Evolutionary conservation across 495 filamentous ascomycete species (phyloP).

Genomic region (Neurospora sp.): DNA sequence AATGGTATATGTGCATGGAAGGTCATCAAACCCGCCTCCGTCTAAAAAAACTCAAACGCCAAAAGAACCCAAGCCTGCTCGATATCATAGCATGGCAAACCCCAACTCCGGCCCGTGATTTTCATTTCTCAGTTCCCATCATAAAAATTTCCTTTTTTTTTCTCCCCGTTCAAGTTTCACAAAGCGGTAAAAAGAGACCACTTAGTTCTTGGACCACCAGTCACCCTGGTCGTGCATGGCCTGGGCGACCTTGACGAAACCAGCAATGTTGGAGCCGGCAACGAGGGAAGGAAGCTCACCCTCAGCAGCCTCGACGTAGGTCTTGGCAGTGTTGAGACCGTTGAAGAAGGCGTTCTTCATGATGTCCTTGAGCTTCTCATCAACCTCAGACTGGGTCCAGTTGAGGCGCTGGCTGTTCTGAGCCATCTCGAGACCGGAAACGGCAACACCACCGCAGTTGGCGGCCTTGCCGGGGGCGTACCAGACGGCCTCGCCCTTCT

Average conservation of each 20-base stretch:
- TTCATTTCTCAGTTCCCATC: neutral
- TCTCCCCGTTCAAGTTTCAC: neutral
- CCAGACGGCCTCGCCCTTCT: conserved; percentile 69
- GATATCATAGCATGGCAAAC: neutral
- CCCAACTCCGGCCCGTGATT: neutral
- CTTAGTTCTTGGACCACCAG: conserved; percentile 60
- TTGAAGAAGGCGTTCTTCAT: conserved; percentile 93
- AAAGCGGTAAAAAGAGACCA: neutral
- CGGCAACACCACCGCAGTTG: conserved; percentile 95
- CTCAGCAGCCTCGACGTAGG: conserved; percentile 67
- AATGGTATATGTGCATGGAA: neutral
- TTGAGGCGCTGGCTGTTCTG: conserved; percentile 81
- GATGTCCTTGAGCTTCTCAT: conserved; percentile 82
- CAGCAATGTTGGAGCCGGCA: conserved; percentile 91
- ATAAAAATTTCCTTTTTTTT: neutral
- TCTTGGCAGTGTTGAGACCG: conserved; percentile 79
- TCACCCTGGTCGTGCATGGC: conserved; percentile 97
- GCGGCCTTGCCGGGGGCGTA: conserved; percentile 95
- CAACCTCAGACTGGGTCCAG: conserved; percentile 87
- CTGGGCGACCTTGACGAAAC: conserved; percentile 89
- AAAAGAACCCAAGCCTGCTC: neutral
- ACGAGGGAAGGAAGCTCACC: conserved; percentile 84
- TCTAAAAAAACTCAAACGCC: neutral
- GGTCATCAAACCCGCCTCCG: neutral
- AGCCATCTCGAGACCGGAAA: conserved; percentile 97